Base-by-base conservation (phyloP, 2,329 filamentous ascomycete species). In the Penicillium corylophilum region DNA sequence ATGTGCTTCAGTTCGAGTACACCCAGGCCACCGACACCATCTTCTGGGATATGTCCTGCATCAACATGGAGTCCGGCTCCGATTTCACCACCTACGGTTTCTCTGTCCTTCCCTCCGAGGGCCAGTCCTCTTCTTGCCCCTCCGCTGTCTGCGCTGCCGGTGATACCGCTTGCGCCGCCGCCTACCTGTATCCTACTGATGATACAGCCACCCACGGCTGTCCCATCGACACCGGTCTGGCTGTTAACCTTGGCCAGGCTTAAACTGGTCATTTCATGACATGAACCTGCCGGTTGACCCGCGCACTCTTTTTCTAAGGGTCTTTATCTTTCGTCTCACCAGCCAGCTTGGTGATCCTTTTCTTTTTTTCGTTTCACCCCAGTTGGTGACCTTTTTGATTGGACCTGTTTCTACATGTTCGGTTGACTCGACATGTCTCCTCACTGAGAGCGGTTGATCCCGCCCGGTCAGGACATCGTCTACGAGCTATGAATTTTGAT, bases 1-100 rank as follows among this genome's bases (percentile, higher is more conserved):
- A 73, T 20, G 66, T 75, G 41, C 70, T 74, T n/a, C 73, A 75
- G 66, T 74, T 72, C 58, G 70, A 74, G 60, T 74, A 74, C 64
- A 73, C 70, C 50, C 51, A 64, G 35, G 41, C 55, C 9, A 47
- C 51, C 29, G 64, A 67, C 36, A 70, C 62, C 24, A 65, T 74
- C 57, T 72, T 58, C 65, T 74, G 70, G 67, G 71, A 73, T 54
- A 59, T 73, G n/a, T 73, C 71, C 49, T 71, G 65, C 60, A 71
- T 73, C 53, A 57, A 74, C 57, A 65, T 70, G 61, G 53, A 55
- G 29, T 28, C 55, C 9, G 54, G 59, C 53, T 68, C 70, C 40
- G 56, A 63, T 44, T 73, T 74, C 62, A 63, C 64, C 46, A 48
- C 66, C 22, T 62, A 57, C 39, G 73, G 73, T 46, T 71, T 74